These are phyloP conservation scores for Hydnomerulius pinastri DNA, from an alignment of 768 basidiomycete species.

Conservation along the genomic window DNA sequence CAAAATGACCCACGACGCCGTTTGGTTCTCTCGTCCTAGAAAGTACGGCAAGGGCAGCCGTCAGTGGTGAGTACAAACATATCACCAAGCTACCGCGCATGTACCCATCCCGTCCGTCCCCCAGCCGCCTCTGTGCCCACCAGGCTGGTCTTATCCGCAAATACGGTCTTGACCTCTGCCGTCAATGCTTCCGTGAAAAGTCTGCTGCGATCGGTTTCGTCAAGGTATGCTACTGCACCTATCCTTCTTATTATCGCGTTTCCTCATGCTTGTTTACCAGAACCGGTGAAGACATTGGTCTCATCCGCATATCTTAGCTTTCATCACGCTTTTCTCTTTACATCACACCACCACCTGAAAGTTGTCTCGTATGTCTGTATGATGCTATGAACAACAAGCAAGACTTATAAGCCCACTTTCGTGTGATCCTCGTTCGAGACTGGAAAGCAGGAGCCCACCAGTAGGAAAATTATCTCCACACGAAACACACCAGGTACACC, in stretches of 20 bases:
- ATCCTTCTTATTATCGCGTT: neutral
- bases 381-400: conserved; percentile 20
- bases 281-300: conserved; percentile 44
- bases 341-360: neutral
- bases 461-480: neutral
- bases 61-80: conserved; percentile 71
- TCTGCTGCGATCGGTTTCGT: conserved; percentile 89
- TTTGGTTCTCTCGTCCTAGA: conserved; percentile 96
- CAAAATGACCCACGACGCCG: conserved; percentile 96
- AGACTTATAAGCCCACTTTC: conserved; percentile 1
- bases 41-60: conserved; percentile 95
- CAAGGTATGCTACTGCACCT: conserved; percentile 71
- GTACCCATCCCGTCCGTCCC: neutral
- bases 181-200: conserved; percentile 99
- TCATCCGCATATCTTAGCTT: conserved; percentile 6
- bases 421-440: neutral
- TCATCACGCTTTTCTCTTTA: conserved; percentile 3
- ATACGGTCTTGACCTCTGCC: conserved; percentile 95
- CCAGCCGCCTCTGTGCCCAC: conserved; percentile 92
- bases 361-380: conserved; percentile 20
- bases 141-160: conserved; percentile 98
- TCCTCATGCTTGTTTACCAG: conserved; percentile 24
- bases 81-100: neutral
- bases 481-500: conserved; percentile 42
- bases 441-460: neutral